phyloP scores from a whole-genome alignment of 2,329 filamentous ascomycete species.

The Cercospora citrullina region DNA sequence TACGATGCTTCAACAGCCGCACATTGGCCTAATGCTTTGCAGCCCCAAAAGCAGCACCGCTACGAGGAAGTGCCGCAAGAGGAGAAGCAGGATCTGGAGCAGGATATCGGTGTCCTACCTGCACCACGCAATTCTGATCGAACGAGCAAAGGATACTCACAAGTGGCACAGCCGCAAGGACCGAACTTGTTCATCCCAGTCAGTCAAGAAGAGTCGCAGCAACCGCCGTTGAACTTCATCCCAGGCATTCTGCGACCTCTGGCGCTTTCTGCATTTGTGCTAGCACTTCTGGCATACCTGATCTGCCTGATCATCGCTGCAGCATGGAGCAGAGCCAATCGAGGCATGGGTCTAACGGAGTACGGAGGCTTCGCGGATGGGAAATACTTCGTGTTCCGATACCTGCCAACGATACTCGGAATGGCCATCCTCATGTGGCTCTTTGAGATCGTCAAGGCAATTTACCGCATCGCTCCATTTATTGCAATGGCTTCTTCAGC shows the following conservation, averaged over 20 bases:
- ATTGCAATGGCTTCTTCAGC: constrained; percentile 69
- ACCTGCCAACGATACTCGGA: constrained; percentile 77
- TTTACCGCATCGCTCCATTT: constrained; percentile 78
- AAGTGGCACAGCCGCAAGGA: constrained; percentile 17
- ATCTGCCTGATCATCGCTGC: constrained; percentile 71
- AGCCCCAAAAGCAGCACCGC: constrained; percentile 21
- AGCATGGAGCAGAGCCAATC: constrained; percentile 61
- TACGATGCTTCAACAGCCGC: constrained; percentile 19
- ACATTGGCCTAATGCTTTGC: constrained; percentile 19
- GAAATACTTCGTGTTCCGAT: constrained; percentile 82
- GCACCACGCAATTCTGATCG: constrained; percentile 14
- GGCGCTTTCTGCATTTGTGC: constrained; percentile 61
- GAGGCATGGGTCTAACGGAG: constrained; percentile 60
- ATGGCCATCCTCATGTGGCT: constrained; percentile 73
- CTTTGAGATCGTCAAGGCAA: constrained; percentile 69
- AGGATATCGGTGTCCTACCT: constrained; percentile 22
- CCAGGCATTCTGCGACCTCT: constrained; percentile 69
- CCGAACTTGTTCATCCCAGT: constrained; percentile 40
- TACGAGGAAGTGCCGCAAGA: constrained; percentile 29
- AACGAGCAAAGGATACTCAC: constrained; percentile 11
- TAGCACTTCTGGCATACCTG: constrained; percentile 68
- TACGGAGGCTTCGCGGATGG: constrained; percentile 70
- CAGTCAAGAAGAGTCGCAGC: constrained; percentile 29
- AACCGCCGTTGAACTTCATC: constrained; percentile 61
- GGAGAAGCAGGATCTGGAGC: constrained; percentile 20